phyloP scores from a whole-genome alignment of 23 red algal genomes.

The Pyropia yezoensis region DNA sequence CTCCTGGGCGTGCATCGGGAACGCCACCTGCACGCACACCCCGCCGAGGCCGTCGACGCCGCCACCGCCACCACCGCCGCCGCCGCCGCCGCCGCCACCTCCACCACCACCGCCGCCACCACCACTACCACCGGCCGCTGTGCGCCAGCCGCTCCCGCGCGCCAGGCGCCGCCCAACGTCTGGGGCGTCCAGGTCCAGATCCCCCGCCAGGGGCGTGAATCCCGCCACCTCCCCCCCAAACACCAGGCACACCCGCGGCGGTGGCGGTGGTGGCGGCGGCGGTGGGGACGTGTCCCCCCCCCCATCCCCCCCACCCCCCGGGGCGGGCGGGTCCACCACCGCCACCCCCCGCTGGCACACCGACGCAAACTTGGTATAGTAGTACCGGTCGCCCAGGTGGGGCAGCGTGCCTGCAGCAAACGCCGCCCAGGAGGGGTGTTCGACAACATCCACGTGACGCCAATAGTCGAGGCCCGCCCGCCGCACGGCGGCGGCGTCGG shows the following conservation, averaged over 20 bases:
- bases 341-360: conserved; percentile 20
- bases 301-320: too few species aligned
- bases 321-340: too few species aligned
- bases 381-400: conserved; percentile 21
- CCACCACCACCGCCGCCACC: too few species aligned
- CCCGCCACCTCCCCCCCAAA: conserved; percentile 27
- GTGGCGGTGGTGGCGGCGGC: too few species aligned
- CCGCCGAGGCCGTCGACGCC: too few species aligned
- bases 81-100: too few species aligned
- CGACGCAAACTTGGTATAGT: conserved; percentile 74
- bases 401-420: conserved; percentile 25
- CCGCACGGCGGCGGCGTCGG: conserved; percentile 58
- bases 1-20: conserved; percentile 22
- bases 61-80: too few species aligned
- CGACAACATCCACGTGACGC: conserved; percentile 61
- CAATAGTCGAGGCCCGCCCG: conserved; percentile 96
- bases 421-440: conserved; percentile 56
- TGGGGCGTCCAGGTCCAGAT: background rate
- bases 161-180: too few species aligned
- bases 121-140: too few species aligned
- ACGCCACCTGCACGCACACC: background rate
- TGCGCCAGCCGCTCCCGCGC: too few species aligned
- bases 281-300: too few species aligned
- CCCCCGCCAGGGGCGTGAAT: conserved; percentile 1
- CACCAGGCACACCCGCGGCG: conserved; percentile 4